Base-by-base conservation (phyloP, 805 yeast species). In the Lachancea mirantina region DNA sequence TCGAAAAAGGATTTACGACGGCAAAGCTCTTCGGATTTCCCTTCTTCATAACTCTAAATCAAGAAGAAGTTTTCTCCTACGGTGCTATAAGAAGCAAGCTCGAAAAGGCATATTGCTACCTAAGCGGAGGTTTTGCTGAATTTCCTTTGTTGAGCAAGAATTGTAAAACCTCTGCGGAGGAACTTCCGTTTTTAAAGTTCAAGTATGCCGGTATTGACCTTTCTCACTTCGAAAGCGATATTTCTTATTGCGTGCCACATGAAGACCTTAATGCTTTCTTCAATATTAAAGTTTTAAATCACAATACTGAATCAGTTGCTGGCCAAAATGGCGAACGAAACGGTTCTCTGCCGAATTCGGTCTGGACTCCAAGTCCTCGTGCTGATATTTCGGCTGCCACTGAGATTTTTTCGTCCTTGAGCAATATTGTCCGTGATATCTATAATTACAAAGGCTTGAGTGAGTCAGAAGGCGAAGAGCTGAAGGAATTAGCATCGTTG, bases 1-100 rank as follows among this genome's bases (percentile, higher is more conserved):
- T 25, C 48, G 67, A 43, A 50, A 64, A 45, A 57, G 66, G 53
- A 35, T 62, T 35, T 60, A 61, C 33, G 43, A 50, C 60, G 8
- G 64, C 68, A 1, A 65, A 65, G 26, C 57, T 76, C 1, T 82
- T 85, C 58, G 94, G 87, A 2, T 53, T 78, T 1, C 97, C 97
- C 2, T 74, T 84, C 45, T 77, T 87, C 44, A 63, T 87, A 18
- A 67, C 76, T 0, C 47, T 85, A 8, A 32, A 67, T 2, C 61
- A 64, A 21, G 65, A 63, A 1, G 89, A 82, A 23, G 54, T 67
- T 4, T 46, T 48, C 3, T 76, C 84, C 15, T 76, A 71, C 48
- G 80, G 78, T 5, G 47, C 55, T 1, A 74, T 87, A 6, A 59
- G 80, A 42, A 50, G 52, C 14, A 81, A 79, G 45, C 45, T 85